A percentile compares a stretch with the other conserved stretches of the same genome.
phyloP scores from a whole-genome alignment of 2,329 filamentous ascomycete genomes.

The Trichocomaceae sp. region DNA sequence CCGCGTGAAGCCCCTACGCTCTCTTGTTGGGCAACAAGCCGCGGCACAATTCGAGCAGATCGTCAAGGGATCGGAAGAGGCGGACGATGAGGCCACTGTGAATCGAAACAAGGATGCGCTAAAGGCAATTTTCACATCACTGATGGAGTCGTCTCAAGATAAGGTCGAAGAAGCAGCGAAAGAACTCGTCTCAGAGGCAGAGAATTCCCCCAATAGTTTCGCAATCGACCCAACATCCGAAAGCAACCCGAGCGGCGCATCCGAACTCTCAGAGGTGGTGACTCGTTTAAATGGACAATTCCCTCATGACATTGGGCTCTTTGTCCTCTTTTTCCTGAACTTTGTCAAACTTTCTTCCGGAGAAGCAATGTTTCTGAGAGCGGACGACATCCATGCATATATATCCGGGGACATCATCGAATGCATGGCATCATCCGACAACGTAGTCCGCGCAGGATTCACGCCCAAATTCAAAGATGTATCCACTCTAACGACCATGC shows the following conservation, averaged over 20 bases:
- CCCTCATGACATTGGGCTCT: slow-evolving; percentile 82
- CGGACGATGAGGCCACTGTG: slow-evolving; percentile 39
- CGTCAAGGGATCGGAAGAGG: slow-evolving; percentile 51
- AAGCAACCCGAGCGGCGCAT: slow-evolving; percentile 34
- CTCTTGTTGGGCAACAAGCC: slow-evolving; percentile 52
- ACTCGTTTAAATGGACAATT: slow-evolving; percentile 74
- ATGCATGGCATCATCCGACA: slow-evolving; percentile 99
- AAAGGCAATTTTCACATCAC: slow-evolving; percentile 63
- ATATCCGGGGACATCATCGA: slow-evolving; percentile 76
- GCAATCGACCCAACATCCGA: slow-evolving; percentile 47
- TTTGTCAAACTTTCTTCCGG: slow-evolving; percentile 81
- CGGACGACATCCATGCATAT: slow-evolving; percentile 96
- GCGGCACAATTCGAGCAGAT: slow-evolving; percentile 51
- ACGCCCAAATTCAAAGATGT: slow-evolving; percentile 99
- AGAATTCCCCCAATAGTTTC: slow-evolving; percentile 63
- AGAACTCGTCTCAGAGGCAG: slow-evolving; percentile 64
- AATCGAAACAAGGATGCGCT: slow-evolving; percentile 71
- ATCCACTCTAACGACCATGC: slow-evolving; percentile 74
- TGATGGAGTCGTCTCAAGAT: slow-evolving; percentile 71
- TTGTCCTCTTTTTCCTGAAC: slow-evolving; percentile 96
- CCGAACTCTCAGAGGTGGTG: slow-evolving; percentile 70
- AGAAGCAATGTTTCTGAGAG: slow-evolving; percentile 91
- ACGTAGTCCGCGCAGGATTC: slow-evolving; percentile 93
- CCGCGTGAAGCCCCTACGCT: slow-evolving; percentile 56
- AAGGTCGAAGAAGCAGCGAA: slow-evolving; percentile 59